Evolutionary conservation across 345 rosid genomes (phyloP).

Genomic region (Cardamine resedifolia): DNA sequence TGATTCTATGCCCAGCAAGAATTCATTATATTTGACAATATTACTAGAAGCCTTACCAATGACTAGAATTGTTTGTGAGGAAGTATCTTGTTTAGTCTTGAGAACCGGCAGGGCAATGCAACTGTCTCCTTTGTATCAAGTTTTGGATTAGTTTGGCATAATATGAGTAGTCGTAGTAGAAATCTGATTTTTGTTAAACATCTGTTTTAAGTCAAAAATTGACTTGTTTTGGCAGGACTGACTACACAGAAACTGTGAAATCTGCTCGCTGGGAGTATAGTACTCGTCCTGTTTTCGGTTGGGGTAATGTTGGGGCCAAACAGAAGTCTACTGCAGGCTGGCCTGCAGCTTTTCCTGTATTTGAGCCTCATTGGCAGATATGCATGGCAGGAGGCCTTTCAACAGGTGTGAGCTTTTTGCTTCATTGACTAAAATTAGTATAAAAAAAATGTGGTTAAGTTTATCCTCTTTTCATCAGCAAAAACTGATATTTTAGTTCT

Average conservation of each 20-base stretch:
- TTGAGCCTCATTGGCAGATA: conserved; percentile 99
- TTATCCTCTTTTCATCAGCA: not conserved
- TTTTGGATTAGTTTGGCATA: conserved; percentile 1
- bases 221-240: conserved; percentile 54
- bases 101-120: no score
- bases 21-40: not conserved
- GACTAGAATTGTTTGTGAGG: not conserved
- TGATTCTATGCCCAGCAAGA: not conserved
- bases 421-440: not conserved
- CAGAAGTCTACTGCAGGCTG: conserved; percentile 98
- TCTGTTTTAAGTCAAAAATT: not conserved
- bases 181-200: not conserved
- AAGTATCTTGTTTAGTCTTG: conserved; percentile 11
- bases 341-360: conserved; percentile 95
- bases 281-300: conserved; percentile 87
- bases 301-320: conserved; percentile 79
- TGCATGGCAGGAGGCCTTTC: conserved; percentile 99
- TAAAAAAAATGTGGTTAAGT: not conserved
- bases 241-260: conserved; percentile 62
- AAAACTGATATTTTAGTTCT: conserved; percentile 14
- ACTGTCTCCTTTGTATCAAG: no score
- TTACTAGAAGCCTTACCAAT: not conserved
- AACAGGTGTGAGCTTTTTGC: conserved; percentile 53
- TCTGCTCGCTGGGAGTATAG: conserved; percentile 94
- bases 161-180: not conserved